Evolutionary conservation across 1,139 yeast species (phyloP), one percentile per base, ranked within the genome.

Genomic region (Nakaseomyces uthaithaninus): DNA sequence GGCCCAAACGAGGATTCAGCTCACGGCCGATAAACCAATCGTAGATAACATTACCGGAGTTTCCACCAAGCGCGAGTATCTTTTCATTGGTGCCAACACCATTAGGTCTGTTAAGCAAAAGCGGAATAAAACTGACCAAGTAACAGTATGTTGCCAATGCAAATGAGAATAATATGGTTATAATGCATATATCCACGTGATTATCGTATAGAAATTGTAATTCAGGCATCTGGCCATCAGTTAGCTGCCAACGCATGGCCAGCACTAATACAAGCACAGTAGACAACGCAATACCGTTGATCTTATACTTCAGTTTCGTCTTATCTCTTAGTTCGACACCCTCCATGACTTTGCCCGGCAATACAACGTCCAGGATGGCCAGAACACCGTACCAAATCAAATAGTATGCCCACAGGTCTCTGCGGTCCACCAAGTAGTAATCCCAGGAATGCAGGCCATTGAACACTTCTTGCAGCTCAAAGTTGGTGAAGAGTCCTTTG

Each of bases 11-110:
- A 24, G 98, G 98, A 58, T 93, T 93, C 57, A 93, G 69, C 61
- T 91, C 97, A 41, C 98, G 75, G 22, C 99, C 99, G 59, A 91
- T 87, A 57, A 86, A 93, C 95, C 96, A 91, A 62, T 91, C 96
- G 59, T 84, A 91, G 22, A 89, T 54, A 1, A 65, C 50, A 50
- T 75, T 78, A 0, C 86, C 85, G 0, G 95, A 71, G 63, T 91
- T 91, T 3, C 98, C 98, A 37, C 93, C 93, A 33, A 74, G 65
- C 0, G 96, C 91, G 43, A 91, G 68, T 33, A 89, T 75, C 45
- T 84, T 71, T 55, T 84, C 93, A 14, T 66, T 67, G 3, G 76
- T 77, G 14, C 72, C 74, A 5, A 52, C 47, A 11, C 78, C 82
- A 57, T 81, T 80, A 6, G 33, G 38, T 17, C 64, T 61, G 11